These are phyloP conservation scores for Amanita rimosa DNA, from an alignment of 768 basidiomycete genomes.

Conservation along the genomic window DNA sequence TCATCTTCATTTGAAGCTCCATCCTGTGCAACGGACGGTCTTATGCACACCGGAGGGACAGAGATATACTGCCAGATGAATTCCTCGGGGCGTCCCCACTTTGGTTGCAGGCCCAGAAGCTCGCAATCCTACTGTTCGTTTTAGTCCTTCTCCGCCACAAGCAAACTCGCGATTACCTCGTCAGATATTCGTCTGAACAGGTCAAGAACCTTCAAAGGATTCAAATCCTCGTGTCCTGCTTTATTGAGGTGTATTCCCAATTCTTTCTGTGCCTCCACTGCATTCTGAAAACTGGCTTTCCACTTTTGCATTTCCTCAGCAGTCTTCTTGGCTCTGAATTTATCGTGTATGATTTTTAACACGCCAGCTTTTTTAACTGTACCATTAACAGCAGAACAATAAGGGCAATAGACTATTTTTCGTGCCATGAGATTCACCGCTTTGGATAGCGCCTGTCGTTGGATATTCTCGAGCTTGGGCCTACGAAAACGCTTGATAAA, in stretches of 20 bases:
- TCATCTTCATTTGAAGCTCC: slow-evolving; percentile 99
- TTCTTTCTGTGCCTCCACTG: slow-evolving; percentile 82
- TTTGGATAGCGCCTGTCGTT: slow-evolving; percentile 73
- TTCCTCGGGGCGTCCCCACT: slow-evolving; percentile 87
- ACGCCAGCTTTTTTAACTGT: slow-evolving; percentile 93
- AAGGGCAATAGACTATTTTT: slow-evolving; percentile 86
- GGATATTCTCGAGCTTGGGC: slow-evolving; percentile 85
- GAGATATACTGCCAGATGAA: slow-evolving; percentile 99
- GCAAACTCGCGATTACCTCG: slow-evolving; percentile 42
- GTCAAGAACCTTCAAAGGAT: slow-evolving; percentile 87
- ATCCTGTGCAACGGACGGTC: slow-evolving; percentile 95
- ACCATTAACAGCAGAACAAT: slow-evolving; percentile 90
- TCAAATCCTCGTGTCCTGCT: slow-evolving; percentile 85
- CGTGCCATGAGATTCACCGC: slow-evolving; percentile 78
- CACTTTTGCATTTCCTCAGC: slow-evolving; percentile 82
- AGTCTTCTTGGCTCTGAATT: slow-evolving; percentile 90
- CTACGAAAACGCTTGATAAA: slow-evolving; percentile 88
- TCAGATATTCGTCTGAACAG: slow-evolving; percentile 88
- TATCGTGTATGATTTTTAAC: slow-evolving; percentile 95
- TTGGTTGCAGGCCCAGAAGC: slow-evolving; percentile 81
- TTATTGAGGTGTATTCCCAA: slow-evolving; percentile 76
- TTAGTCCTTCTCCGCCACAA: not conserved
- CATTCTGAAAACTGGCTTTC: slow-evolving; percentile 70
- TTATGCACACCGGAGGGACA: slow-evolving; percentile 94
- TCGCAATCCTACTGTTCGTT: slow-evolving; percentile 69